Base-by-base conservation (phyloP, 441 rosid genomes). In the Corymbia citriodora region DNA sequence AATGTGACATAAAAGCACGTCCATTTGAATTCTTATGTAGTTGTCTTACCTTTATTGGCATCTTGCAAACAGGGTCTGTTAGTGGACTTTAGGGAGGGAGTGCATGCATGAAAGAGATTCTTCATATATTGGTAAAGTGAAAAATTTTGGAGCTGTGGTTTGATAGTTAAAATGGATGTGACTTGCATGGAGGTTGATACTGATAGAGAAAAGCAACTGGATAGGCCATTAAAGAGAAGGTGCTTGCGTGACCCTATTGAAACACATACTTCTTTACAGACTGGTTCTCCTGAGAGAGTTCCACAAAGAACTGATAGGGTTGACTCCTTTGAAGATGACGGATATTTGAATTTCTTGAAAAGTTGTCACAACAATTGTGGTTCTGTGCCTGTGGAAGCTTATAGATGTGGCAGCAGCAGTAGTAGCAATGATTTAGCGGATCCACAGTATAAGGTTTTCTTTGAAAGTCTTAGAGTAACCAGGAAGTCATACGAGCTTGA, bases 391-490 rank as follows among this genome's bases (percentile, higher is more conserved):
- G 40, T 25, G n/a, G 8, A 79, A 79, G 85, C 85, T 23, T 79
- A 79, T 45, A 23, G 2, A 79, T 21, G 29, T 23, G 85, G 85
- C 1, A 12, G 85, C 85, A 40, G 85, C 29, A 79, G 85, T 21
- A 52, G 85, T 45, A 21, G 52, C 1, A 10, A 40, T 79, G 85
- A 79, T 45, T 79, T 79, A 79, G 52, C 40, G 85, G 65, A 33
- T 74, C 90, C 70, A 88, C 91, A 93, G 0, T 95, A 94, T 90
- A 57, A 59, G 87, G 88, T 90, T 90, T 95, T 93, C 93, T 90
- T 94, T 70, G 88, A 89, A n/a, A 89, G 72, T 13, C 68, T 70
- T 50, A 91, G 85, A 79, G 89, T 49, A 82, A 90, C 87, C n/a
- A 90, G 93, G 50, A 54, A 88, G 63, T 92, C 91, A 10, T 92